These are phyloP conservation scores for Tricladium varicosporioides DNA, from an alignment of 2,329 filamentous ascomycete species.

Conservation along the genomic window DNA sequence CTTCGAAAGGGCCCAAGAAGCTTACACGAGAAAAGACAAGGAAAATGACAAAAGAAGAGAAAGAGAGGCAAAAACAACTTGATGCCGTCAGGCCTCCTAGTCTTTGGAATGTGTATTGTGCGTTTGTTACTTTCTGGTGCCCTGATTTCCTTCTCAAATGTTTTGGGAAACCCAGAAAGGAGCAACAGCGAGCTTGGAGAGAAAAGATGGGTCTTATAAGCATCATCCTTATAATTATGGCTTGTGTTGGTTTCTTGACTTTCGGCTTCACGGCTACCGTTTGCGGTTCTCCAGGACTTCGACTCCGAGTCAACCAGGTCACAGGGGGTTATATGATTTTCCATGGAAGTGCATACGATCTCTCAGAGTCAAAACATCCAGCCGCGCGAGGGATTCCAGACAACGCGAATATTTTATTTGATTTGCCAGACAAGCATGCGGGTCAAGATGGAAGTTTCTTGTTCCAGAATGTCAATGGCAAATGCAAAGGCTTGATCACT, in stretches of 20 bases:
- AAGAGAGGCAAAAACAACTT: constrained; percentile 54
- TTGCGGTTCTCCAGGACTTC: constrained; percentile 67
- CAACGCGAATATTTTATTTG: constrained; percentile 79
- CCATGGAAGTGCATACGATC: constrained; percentile 85
- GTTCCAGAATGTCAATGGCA: constrained; percentile 97
- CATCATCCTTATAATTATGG: constrained; percentile 84
- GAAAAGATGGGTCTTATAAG: constrained; percentile 98
- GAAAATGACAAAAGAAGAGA: constrained; percentile 64
- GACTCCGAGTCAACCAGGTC: constrained; percentile 82
- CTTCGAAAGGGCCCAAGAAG: constrained; percentile 30
- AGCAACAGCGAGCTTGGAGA: constrained; percentile 89
- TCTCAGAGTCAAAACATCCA: constrained; percentile 75
- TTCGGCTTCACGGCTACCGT: constrained; percentile 94
- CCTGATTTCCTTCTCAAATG: constrained; percentile 81
- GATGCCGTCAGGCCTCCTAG: constrained; percentile 75
- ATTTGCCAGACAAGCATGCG: constrained; percentile 75
- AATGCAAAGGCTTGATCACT: constrained; percentile 89
- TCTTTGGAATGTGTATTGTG: constrained; percentile 94
- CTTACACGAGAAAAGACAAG: constrained; percentile 48
- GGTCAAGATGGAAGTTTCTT: constrained; percentile 95
- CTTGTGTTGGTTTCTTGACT: constrained; percentile 88
- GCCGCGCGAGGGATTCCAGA: constrained; percentile 73
- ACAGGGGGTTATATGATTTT: constrained; percentile 88
- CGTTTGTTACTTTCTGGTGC: constrained; percentile 90
- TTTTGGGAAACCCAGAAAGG: constrained; percentile 81